Base-by-base conservation (phyloP, 179 eudicot species). In the Patellifolia procumbens region DNA sequence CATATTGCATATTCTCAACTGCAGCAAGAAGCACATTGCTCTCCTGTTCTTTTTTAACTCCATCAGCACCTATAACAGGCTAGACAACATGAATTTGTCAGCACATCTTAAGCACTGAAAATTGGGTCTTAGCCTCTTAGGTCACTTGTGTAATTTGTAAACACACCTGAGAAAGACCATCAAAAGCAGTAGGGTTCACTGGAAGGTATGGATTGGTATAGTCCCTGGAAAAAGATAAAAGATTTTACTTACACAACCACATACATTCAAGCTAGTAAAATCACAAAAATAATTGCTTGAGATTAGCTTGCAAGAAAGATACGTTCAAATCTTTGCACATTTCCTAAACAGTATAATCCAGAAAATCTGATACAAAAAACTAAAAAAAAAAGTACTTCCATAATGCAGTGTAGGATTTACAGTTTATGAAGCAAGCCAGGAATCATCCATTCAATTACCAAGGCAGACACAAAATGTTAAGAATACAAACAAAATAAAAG, bases 141-240 rank as follows among this genome's bases (percentile, higher is more conserved):
- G n/a, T 31, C 52, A 71, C 52, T 63, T 65, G 31, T 11, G 26
- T 20, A 11, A 42, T 52, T 28, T 24, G 7, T 68, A 60, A 65
- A 63, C 34, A 15, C 78, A 88, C 97, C 93, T 90, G 93, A 75
- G 75, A 81, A 79, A 78, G 79, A 28, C 90, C 92, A 42, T 91
- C 97, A 66, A 91, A 87, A 35, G 93, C 97, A 78, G 97, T 85
- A 45, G 93, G 85, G 76, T 87, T 85, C 76, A 91, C 97, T 55
- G 97, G 97, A 79, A 91, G 93, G 78, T 90, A 87, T 7, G 97
- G 97, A 76, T 91, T 91, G 61, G 93, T 91, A 56, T 91, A 91
- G 71, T 91, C 97, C 89, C 93, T 91, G 86, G 68, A 76, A 42
- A 70, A 43, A 56, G 51, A 34, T 4, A 67, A n/a, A n/a, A 35